Conservation (phyloP, 352 stramenopile species). For the Phytophthora pseudosyringae region DNA sequence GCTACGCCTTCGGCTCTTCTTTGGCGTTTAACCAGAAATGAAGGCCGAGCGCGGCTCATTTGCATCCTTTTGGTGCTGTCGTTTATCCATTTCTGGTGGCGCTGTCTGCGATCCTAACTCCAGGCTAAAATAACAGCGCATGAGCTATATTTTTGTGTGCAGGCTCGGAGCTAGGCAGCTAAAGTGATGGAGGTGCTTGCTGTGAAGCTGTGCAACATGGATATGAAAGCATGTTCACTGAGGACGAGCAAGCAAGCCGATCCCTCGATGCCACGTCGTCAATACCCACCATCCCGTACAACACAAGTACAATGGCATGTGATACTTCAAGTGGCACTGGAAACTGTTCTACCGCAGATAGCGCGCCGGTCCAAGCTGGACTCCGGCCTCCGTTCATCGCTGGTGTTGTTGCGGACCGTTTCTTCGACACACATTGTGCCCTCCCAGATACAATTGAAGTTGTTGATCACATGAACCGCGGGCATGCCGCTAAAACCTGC, state of each 20-base stretch:
- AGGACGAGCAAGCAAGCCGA: slow-evolving; percentile 24
- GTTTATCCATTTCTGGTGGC: slow-evolving; percentile 7
- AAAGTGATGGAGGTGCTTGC: neutral
- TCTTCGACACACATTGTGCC: slow-evolving; percentile 19
- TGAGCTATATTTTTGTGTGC: too few species aligned
- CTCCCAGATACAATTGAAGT: slow-evolving; percentile 30
- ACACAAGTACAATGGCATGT: too few species aligned
- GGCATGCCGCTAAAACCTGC: slow-evolving; percentile 23
- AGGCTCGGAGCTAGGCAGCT: neutral
- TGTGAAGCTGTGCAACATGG: slow-evolving; percentile 8
- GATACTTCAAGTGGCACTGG: slow-evolving; percentile 14
- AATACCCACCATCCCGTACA: neutral
- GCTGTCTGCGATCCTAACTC: neutral
- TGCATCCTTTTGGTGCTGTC: slow-evolving; percentile 20
- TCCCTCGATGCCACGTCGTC: too few species aligned
- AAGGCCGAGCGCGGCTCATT: slow-evolving; percentile 25
- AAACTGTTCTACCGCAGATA: neutral
- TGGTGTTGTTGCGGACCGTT: slow-evolving; percentile 14
- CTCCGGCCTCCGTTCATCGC: slow-evolving; percentile 16
- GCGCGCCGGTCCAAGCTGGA: neutral
- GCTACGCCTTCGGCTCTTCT: slow-evolving; percentile 6
- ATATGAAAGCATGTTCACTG: neutral
- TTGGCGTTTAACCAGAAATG: slow-evolving; percentile 29
- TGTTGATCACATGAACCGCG: slow-evolving; percentile 27
- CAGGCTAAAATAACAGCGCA: too few species aligned